Evolutionary conservation across 2,329 filamentous ascomycete genomes (phyloP).

Genomic region (Thielaviopsis populi): DNA sequence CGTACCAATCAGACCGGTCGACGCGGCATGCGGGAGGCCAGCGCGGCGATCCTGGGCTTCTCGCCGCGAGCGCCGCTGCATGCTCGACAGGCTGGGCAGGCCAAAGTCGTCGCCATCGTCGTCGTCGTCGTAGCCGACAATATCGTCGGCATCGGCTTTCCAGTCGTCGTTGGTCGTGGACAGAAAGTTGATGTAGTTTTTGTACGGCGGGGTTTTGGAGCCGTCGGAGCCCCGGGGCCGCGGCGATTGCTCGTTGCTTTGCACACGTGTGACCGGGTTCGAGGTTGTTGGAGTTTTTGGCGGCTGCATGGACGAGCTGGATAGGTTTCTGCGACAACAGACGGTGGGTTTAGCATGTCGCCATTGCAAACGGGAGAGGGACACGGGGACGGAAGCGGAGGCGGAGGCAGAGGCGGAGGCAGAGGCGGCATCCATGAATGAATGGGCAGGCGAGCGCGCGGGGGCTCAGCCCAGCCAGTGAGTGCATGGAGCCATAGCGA

Average conservation of each 20-base stretch:
- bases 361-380: too few relatives aligned
- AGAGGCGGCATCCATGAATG: too few relatives aligned
- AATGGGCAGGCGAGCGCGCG: too few relatives aligned
- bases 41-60: constrained; percentile 21
- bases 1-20: neutral
- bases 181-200: constrained; percentile 66
- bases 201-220: constrained; percentile 48
- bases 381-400: too few relatives aligned
- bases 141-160: constrained; percentile 61
- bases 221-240: constrained; percentile 38
- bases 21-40: constrained; percentile 1
- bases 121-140: constrained; percentile 64
- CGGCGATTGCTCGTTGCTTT: constrained; percentile 41
- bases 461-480: too few relatives aligned
- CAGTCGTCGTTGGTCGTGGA: constrained; percentile 73
- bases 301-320: constrained; percentile 48
- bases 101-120: constrained; percentile 93
- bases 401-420: neutral
- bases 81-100: constrained; percentile 78
- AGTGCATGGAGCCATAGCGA: too few relatives aligned
- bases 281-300: constrained; percentile 57
- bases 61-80: constrained; percentile 56
- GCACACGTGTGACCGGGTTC: constrained; percentile 27
- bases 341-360: constrained; percentile 16
- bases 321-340: constrained; percentile 36